phyloP scores from a whole-genome alignment of 2,329 filamentous ascomycete genomes.

The Pezicula carpinea region DNA sequence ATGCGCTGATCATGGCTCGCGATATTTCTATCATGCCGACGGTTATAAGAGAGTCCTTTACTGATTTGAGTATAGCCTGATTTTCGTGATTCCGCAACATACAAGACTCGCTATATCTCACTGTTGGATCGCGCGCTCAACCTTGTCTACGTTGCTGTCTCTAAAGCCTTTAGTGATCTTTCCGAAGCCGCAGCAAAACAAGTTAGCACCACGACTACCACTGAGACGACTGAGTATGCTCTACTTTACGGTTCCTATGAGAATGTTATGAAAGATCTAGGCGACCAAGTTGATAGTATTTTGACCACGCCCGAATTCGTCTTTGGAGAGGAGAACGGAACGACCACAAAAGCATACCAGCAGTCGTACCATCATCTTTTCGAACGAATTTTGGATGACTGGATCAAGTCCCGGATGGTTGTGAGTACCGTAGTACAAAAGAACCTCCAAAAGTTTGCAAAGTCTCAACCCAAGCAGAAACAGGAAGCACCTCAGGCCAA shows the following conservation, averaged over 20 bases:
- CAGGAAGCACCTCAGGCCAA: too few species aligned
- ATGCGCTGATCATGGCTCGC: constrained; percentile 10
- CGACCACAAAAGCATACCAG: background rate
- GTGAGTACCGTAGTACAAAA: constrained; percentile 51
- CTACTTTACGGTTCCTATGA: constrained; percentile 66
- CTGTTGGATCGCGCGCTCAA: constrained; percentile 66
- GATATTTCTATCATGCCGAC: constrained; percentile 4
- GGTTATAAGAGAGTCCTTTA: background rate
- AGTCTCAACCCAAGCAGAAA: constrained; percentile 15
- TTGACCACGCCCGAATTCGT: constrained; percentile 24
- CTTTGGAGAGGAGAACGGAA: constrained; percentile 39
- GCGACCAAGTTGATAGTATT: constrained; percentile 59
- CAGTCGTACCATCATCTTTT: constrained; percentile 49
- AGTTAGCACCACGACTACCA: background rate
- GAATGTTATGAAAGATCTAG: constrained; percentile 46
- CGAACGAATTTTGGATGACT: constrained; percentile 49
- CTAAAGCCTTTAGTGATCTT: constrained; percentile 1
- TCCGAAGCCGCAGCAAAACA: constrained; percentile 1
- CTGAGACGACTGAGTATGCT: constrained; percentile 68
- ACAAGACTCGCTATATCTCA: constrained; percentile 81
- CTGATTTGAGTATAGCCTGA: constrained; percentile 48
- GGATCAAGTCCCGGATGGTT: constrained; percentile 37
- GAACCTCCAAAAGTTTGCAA: constrained; percentile 45
- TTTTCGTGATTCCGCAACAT: constrained; percentile 83
- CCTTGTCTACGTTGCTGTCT: constrained; percentile 38